These are phyloP conservation scores for Oxytropis ochrocephala DNA, from an alignment of 306 rosid genomes.

Conservation along the genomic window DNA sequence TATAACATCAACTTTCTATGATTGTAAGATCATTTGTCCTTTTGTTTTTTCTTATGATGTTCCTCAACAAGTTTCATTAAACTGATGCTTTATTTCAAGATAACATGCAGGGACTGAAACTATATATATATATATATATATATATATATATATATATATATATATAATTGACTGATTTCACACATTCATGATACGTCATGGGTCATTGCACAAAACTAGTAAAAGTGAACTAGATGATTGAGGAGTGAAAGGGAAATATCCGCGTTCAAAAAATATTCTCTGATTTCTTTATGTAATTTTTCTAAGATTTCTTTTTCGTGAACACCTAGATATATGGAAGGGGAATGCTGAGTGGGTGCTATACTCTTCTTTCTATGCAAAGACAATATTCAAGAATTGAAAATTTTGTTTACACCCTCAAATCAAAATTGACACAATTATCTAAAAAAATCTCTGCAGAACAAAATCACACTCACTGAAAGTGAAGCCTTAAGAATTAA, in stretches of 20 bases:
- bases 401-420: not conserved
- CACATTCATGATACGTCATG: slow-evolving; percentile 34
- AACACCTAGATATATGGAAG: slow-evolving; percentile 38
- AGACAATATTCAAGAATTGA: slow-evolving; percentile 18
- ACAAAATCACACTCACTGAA: not conserved
- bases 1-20: slow-evolving; percentile 27
- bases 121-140: no score
- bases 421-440: slow-evolving; percentile 18
- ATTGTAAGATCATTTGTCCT: slow-evolving; percentile 41
- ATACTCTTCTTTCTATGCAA: slow-evolving; percentile 62
- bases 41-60: slow-evolving; percentile 18
- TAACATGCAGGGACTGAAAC: slow-evolving; percentile 24
- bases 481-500: slow-evolving; percentile 2
- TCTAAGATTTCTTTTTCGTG: slow-evolving; percentile 21
- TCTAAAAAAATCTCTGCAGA: slow-evolving; percentile 15
- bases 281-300: slow-evolving; percentile 19
- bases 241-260: slow-evolving; percentile 62
- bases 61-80: slow-evolving; percentile 11
- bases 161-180: slow-evolving; percentile 18
- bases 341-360: slow-evolving; percentile 24
- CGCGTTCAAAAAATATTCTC: slow-evolving; percentile 48
- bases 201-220: slow-evolving; percentile 40
- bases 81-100: slow-evolving; percentile 28
- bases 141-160: no score
- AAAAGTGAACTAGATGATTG: slow-evolving; percentile 55